Conservation (phyloP, 139 green algal genomes). For the Parachlorella kessleri region DNA sequence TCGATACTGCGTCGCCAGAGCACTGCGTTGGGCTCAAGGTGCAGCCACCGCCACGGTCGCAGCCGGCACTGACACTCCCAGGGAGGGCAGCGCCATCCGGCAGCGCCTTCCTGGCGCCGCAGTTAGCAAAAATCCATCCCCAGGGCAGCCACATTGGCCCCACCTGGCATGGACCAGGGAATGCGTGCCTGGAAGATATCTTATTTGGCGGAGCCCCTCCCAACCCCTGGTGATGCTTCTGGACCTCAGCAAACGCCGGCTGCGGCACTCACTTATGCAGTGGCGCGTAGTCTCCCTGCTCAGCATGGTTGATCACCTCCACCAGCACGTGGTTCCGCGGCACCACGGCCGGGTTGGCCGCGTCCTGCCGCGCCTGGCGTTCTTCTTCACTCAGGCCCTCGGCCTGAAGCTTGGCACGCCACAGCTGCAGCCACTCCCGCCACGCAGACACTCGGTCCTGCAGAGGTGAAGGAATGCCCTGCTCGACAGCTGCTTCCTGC, state of each 20-base stretch:
- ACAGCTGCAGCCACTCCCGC: constrained; percentile 64
- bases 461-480: not conserved
- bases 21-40: no score
- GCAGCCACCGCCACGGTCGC: no score
- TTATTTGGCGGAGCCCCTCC: not conserved
- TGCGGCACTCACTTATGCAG: constrained; percentile 40
- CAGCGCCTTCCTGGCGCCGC: not conserved
- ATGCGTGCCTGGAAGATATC: not conserved
- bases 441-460: constrained; percentile 52
- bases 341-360: constrained; percentile 77
- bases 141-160: not conserved
- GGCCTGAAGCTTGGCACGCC: constrained; percentile 48
- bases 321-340: constrained; percentile 86
- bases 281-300: constrained; percentile 57
- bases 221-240: not conserved
- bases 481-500: no score
- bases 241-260: not conserved
- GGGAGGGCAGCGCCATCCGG: not conserved
- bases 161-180: not conserved
- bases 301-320: constrained; percentile 70
- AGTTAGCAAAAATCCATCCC: no score
- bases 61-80: no score
- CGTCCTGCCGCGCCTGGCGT: constrained; percentile 50
- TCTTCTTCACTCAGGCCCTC: constrained; percentile 51
- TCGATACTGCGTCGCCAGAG: no score